Percentiles rank a stretch among this genome's conserved stretches.
Evolutionary conservation across 805 yeast genomes (phyloP).

Genomic region (Yarrowia yakushimensis): DNA sequence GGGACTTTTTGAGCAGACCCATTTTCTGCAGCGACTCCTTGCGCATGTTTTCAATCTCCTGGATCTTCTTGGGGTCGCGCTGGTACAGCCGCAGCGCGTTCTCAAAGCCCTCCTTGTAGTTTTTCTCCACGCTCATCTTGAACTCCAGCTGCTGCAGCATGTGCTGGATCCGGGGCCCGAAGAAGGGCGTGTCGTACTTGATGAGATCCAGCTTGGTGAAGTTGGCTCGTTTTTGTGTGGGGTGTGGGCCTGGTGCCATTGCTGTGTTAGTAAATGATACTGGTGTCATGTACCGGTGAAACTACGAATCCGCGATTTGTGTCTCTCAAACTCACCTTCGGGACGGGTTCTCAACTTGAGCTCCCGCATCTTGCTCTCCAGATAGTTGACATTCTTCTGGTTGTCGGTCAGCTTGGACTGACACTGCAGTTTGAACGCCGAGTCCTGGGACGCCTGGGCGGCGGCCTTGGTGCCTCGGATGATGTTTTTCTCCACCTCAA

Average conservation of each 20-base stretch:
- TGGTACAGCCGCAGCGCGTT: slow-evolving; percentile 86
- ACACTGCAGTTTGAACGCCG: slow-evolving; percentile 83
- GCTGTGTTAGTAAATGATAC: neutral
- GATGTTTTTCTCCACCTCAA: slow-evolving; percentile 82
- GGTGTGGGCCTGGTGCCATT: slow-evolving; percentile 1
- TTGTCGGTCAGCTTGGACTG: slow-evolving; percentile 89
- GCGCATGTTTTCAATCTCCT: slow-evolving; percentile 85
- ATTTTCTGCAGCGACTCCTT: slow-evolving; percentile 82
- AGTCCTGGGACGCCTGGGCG: slow-evolving; percentile 72
- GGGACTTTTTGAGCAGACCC: slow-evolving; percentile 73
- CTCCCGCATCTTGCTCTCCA: slow-evolving; percentile 70
- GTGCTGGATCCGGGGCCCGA: slow-evolving; percentile 90
- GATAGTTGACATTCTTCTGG: slow-evolving; percentile 82
- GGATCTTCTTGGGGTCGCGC: slow-evolving; percentile 80
- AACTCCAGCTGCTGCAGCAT: slow-evolving; percentile 95
- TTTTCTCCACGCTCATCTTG: slow-evolving; percentile 89
- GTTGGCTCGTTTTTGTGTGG: slow-evolving; percentile 30
- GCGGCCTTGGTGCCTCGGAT: slow-evolving; percentile 82
- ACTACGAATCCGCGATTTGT: neutral
- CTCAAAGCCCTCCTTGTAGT: slow-evolving; percentile 88
- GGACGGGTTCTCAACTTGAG: slow-evolving; percentile 41
- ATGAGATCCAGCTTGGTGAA: slow-evolving; percentile 56
- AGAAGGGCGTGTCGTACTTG: slow-evolving; percentile 88
- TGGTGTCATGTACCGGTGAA: too few relatives aligned
- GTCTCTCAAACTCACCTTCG: neutral